Evolutionary conservation across 139 green algal genomes (phyloP), one percentile per base, ranked within the genome.

Genomic region (Chlamydomonas asymmetrica): DNA sequence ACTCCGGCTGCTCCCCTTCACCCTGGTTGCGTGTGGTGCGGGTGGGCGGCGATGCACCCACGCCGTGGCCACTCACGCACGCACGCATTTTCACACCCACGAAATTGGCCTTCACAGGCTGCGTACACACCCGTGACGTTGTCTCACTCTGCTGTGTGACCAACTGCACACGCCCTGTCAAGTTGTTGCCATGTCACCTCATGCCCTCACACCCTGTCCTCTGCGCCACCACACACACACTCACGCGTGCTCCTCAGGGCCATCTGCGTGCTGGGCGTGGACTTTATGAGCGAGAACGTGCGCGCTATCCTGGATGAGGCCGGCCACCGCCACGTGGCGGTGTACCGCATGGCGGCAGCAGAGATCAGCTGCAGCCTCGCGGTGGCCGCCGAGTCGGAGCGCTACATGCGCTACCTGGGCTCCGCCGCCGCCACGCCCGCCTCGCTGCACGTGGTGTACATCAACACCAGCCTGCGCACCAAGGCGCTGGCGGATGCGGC

Each of bases 241-340:
- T 76, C n/a, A 56, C 37, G 5, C 35, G 4, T 25, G 38, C 39
- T 64, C 18, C 9, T 38, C 76, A 88, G 66, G 27, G 61, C 81
- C 64, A 87, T 99, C 49, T 88, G 83, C 41, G 96, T 99, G 35
- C 85, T 99, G 63, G 96, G 96, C 16, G 96, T 99, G 49, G 96
- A 99, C 87, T 99, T 99, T 81, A 99, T 99, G 96, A 90, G 83
- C 37, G 96, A 99, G 79, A 99, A 99, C 77, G 96, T 99, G 73
- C 85, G 95, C 2, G 95, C 95, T 16, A 97, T 99, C 40, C 83
- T 99, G 66, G 92, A 98, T 57, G 87, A 96, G 71, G 89, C 85
- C 20, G 85, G 82, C 0, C 67, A 81, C 60, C 35, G 25, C 5
- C 40, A 82, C 50, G 80, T 89, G 1, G 25, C 80, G 71, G 93